Percentiles rank a stretch among this genome's conserved stretches.
Conservation (phyloP, 805 yeast species). For the Metschnikowia sp. region DNA sequence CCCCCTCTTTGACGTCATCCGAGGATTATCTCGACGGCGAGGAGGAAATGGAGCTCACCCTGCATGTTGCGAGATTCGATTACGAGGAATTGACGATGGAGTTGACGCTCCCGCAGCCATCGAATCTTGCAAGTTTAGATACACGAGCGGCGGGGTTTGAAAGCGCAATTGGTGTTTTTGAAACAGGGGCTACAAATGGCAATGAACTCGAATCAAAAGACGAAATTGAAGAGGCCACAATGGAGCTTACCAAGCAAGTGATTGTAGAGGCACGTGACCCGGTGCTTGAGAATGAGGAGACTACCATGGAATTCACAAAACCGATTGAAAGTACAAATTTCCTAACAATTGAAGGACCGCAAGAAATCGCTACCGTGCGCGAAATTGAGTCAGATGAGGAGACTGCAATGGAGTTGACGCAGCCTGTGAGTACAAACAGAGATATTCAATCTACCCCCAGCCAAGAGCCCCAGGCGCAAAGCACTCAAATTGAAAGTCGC, state of each 20-base stretch:
- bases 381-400: neutral
- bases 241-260: constrained; percentile 12
- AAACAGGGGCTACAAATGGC: neutral
- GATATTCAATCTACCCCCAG: neutral
- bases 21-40: constrained; percentile 8
- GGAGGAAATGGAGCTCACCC: constrained; percentile 16
- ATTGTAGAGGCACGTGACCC: neutral
- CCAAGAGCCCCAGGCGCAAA: neutral
- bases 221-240: constrained; percentile 10
- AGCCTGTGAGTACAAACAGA: neutral
- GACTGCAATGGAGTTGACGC: constrained; percentile 12
- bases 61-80: constrained; percentile 5
- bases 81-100: constrained; percentile 11
- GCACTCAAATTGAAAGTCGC: neutral
- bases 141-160: neutral
- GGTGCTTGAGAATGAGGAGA: constrained; percentile 8
- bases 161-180: neutral
- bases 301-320: constrained; percentile 26
- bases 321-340: constrained; percentile 7
- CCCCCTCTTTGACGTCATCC: constrained; percentile 7
- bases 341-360: neutral
- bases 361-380: neutral
- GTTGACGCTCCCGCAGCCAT: constrained; percentile 6
- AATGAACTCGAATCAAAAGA: neutral
- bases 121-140: neutral